Evolutionary conservation across 495 filamentous ascomycete species (phyloP), one percentile per base, ranked within the genome.

Genomic region (Penicillium atrosanguineum): DNA sequence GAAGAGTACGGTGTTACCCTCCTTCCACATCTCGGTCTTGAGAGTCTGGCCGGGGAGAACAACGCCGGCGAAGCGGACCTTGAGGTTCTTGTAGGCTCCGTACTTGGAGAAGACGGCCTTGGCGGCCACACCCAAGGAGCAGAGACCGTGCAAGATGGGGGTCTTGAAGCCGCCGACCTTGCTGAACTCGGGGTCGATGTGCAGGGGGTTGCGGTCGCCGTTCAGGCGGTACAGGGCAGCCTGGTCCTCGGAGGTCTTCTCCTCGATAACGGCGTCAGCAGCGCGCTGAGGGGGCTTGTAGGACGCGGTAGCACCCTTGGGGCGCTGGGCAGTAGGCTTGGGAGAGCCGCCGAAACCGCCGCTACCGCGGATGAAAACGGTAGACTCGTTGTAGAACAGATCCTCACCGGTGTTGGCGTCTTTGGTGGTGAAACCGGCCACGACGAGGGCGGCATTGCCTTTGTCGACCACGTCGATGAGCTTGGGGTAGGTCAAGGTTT

Each of bases 21-120:
- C 91, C 81, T 91, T 96, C 94, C 94, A 98, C 90, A 96, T 95
- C 83, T 97, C 94, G 28, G 92, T 97, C 62, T 85, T 82, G 34
- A 98, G 82, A 46, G 90, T 97, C 83, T 98, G 90, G 6, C 94
- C 95, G 1, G 94, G 95, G 21, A 93, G 60, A 2, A 98, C 94
- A 12, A 90, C 87, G 38, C 94, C 95, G 6, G 91, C 92, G 74
- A 98, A 98, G 55, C 94, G 75, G 6, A 97, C 94, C 82, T 98
- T 98, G 70, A 97, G 83, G 73, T 94, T 97, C 79, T 87, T 90
- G 76, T 87, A 95, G 50, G 79, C 71, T 19, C 94, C 94, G 69
- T 83, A 97, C 58, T 79, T 88, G 69, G 87, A 78, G 68, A 91
- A 88, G 41, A 98, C 84, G 56, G 90, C 89, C 81, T 96, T 97